Percentiles rank a stretch among this genome's conserved stretches.
These are phyloP conservation scores for Paramecium sexaurelia DNA, from an alignment of 73 alveolate species.

Conservation along the genomic window DNA sequence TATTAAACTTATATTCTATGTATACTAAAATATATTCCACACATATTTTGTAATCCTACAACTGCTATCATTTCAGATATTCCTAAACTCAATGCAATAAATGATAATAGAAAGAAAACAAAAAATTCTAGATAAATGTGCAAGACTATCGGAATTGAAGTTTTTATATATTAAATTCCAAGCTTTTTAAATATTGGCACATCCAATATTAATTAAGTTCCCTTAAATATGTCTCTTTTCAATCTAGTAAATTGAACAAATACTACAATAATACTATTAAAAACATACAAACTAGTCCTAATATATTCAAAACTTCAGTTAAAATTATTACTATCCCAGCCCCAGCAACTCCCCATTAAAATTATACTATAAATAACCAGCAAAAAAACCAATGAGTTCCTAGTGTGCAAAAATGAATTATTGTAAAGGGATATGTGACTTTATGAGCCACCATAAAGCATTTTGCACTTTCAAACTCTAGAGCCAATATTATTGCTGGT, in stretches of 20 bases:
- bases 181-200: neutral
- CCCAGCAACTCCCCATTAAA: neutral
- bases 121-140: slow-evolving; percentile 32
- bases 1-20: neutral
- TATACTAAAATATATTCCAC: slow-evolving; percentile 24
- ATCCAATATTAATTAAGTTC: neutral
- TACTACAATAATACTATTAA: neutral
- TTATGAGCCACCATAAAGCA: slow-evolving; percentile 41
- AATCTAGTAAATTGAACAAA: neutral
- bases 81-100: slow-evolving; percentile 12
- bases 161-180: neutral
- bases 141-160: neutral
- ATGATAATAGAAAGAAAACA: slow-evolving; percentile 33
- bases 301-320: neutral
- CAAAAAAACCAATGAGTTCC: neutral
- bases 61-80: slow-evolving; percentile 22
- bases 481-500: neutral
- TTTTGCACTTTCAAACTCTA: slow-evolving; percentile 48
- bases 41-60: neutral
- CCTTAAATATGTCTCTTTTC: neutral
- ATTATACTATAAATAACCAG: neutral
- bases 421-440: slow-evolving; percentile 31
- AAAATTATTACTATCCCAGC: neutral
- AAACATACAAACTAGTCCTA: neutral
- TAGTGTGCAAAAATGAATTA: neutral